These are phyloP conservation scores for Delonix regia DNA, from an alignment of 306 rosid genomes.

Conservation along the genomic window DNA sequence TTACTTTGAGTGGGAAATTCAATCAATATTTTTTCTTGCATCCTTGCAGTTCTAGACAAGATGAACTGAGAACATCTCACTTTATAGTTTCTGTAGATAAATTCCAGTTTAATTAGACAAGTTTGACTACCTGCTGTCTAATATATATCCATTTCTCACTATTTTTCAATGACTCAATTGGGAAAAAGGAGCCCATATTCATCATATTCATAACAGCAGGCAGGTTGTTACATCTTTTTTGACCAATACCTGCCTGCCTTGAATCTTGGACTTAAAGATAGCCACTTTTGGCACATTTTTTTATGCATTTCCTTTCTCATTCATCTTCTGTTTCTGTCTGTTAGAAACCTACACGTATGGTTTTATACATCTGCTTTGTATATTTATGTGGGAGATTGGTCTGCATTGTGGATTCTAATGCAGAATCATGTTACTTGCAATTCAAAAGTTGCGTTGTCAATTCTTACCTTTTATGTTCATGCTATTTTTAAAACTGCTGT, in stretches of 20 bases:
- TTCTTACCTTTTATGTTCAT: not conserved
- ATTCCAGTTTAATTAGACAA: not conserved
- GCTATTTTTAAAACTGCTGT: constrained; percentile 3
- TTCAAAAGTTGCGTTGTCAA: constrained; percentile 5
- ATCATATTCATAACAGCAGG: not conserved
- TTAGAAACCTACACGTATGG: not conserved
- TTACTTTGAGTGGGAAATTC: not conserved
- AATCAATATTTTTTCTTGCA: not conserved
- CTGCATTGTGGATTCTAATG: constrained; percentile 12
- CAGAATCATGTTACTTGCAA: not conserved
- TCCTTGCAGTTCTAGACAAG: not conserved
- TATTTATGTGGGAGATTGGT: not conserved
- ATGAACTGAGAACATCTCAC: not conserved
- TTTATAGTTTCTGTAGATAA: not conserved
- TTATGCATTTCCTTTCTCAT: constrained; percentile 1
- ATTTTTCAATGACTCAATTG: not conserved
- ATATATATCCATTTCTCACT: not conserved
- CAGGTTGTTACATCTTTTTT: not conserved
- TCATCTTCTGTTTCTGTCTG: not conserved
- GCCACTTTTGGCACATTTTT: not conserved
- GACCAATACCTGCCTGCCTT: not conserved
- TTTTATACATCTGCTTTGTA: not conserved
- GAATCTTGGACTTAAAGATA: not conserved
- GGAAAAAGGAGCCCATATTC: not conserved
- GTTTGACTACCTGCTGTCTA: not conserved